A percentile compares a stretch with the other conserved stretches of the same genome.
phyloP scores from a whole-genome alignment of 192 early-diverging fungal genomes.

The Phlyctochytrium planicorne region DNA sequence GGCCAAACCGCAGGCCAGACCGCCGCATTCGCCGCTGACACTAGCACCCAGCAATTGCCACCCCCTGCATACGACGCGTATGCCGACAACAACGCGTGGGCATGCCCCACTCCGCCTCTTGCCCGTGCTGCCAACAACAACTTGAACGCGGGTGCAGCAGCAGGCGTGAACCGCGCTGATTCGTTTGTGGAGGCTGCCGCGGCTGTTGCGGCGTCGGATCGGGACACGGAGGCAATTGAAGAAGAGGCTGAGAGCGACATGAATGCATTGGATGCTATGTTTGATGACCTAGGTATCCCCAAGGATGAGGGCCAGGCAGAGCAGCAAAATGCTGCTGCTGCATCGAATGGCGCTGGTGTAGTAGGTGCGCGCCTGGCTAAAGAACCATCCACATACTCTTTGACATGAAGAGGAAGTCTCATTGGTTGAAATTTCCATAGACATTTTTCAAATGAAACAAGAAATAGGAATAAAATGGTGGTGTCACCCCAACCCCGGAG shows the following conservation, averaged over 20 bases:
- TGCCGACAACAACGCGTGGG: background rate
- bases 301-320: background rate
- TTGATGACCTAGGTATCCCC: background rate
- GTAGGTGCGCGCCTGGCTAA: too few species aligned
- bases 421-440: too few species aligned
- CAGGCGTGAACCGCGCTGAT: background rate
- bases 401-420: too few species aligned
- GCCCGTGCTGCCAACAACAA: background rate
- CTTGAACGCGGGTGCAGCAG: background rate
- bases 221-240: background rate
- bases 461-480: too few species aligned
- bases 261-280: background rate
- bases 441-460: too few species aligned
- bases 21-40: too few species aligned
- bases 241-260: background rate
- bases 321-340: too few species aligned
- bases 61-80: background rate
- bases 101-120: background rate
- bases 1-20: background rate
- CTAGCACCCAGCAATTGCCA: too few species aligned
- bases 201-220: background rate
- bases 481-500: too few species aligned
- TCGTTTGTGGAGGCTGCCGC: background rate
- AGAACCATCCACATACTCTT: too few species aligned
- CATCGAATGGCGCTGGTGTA: too few species aligned